phyloP scores from a whole-genome alignment of 148 eudicot species.

The Heliamphora exappendiculata region DNA sequence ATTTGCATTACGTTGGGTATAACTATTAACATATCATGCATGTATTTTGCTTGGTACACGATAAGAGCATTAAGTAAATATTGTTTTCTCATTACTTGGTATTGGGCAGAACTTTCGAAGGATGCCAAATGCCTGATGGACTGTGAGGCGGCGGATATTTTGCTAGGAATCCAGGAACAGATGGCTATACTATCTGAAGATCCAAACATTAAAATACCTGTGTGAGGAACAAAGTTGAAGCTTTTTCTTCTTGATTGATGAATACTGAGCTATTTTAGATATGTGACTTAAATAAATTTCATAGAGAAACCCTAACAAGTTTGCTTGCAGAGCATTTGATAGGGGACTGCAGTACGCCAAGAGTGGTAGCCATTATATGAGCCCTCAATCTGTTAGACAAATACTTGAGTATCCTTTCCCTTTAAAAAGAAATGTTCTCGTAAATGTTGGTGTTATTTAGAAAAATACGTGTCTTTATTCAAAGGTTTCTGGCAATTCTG shows the following conservation, averaged over 20 bases:
- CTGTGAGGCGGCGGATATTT: slow-evolving; percentile 70
- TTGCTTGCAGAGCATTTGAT: slow-evolving; percentile 59
- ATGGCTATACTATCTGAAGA: slow-evolving; percentile 60
- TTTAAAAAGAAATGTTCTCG: too few relatives aligned
- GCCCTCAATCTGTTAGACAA: slow-evolving; percentile 43
- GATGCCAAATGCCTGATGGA: slow-evolving; percentile 57
- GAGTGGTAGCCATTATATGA: slow-evolving; percentile 34
- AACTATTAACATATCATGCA: too few relatives aligned
- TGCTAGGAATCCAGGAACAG: slow-evolving; percentile 69
- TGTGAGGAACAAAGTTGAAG: slow-evolving; percentile 28
- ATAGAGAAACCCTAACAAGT: slow-evolving; percentile 11
- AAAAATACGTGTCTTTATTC: too few relatives aligned
- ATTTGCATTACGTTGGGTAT: neutral
- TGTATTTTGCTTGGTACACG: too few relatives aligned
- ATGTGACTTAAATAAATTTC: neutral
- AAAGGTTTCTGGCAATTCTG: too few relatives aligned
- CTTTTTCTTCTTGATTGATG: neutral
- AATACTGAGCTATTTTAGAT: neutral
- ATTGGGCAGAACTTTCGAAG: slow-evolving; percentile 47
- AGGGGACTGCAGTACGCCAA: slow-evolving; percentile 59
- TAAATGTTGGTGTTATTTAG: neutral
- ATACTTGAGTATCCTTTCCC: slow-evolving; percentile 57
- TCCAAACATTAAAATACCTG: slow-evolving; percentile 61
- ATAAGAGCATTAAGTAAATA: too few relatives aligned
- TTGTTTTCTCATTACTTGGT: neutral